A percentile compares a stretch with the other conserved stretches of the same genome.
Conservation (phyloP, 2,329 filamentous ascomycete genomes). For the Botryosphaeria dothidea region DNA sequence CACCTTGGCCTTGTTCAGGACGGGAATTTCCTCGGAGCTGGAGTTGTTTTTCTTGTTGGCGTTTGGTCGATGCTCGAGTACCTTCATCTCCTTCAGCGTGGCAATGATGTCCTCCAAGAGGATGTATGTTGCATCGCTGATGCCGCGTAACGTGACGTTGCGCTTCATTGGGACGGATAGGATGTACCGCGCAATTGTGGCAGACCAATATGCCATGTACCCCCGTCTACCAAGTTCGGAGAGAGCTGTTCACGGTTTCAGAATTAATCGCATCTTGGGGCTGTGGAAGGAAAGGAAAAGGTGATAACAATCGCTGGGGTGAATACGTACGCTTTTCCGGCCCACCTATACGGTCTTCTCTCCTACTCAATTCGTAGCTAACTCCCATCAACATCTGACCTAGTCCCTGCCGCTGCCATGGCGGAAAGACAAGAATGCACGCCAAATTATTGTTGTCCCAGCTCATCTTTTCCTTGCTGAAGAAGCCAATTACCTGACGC, state of each 20-base stretch:
- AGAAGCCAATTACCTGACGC: slow-evolving; percentile 82
- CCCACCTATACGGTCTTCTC: slow-evolving; percentile 81
- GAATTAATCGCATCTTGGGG: background rate
- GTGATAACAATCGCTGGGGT: background rate
- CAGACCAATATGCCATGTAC: slow-evolving; percentile 84
- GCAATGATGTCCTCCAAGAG: slow-evolving; percentile 78
- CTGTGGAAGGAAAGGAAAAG: background rate
- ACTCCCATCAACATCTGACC: slow-evolving; percentile 89
- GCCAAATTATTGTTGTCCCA: slow-evolving; percentile 99
- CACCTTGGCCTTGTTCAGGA: slow-evolving; percentile 18
- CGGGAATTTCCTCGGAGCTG: background rate
- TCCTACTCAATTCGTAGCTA: slow-evolving; percentile 85
- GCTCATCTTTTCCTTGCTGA: slow-evolving; percentile 97
- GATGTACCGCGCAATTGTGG: slow-evolving; percentile 73
- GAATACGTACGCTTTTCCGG: slow-evolving; percentile 72
- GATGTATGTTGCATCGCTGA: slow-evolving; percentile 81
- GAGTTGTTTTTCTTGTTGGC: background rate
- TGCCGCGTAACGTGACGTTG: slow-evolving; percentile 66
- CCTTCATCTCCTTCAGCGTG: slow-evolving; percentile 76
- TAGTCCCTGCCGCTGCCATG: slow-evolving; percentile 88
- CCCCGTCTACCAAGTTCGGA: slow-evolving; percentile 81
- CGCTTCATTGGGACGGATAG: slow-evolving; percentile 48
- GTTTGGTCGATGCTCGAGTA: slow-evolving; percentile 7
- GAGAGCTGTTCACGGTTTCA: slow-evolving; percentile 53
- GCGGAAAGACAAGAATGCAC: slow-evolving; percentile 93